These are phyloP conservation scores for Terana coerulea DNA, from an alignment of 768 basidiomycete genomes.

Conservation along the genomic window DNA sequence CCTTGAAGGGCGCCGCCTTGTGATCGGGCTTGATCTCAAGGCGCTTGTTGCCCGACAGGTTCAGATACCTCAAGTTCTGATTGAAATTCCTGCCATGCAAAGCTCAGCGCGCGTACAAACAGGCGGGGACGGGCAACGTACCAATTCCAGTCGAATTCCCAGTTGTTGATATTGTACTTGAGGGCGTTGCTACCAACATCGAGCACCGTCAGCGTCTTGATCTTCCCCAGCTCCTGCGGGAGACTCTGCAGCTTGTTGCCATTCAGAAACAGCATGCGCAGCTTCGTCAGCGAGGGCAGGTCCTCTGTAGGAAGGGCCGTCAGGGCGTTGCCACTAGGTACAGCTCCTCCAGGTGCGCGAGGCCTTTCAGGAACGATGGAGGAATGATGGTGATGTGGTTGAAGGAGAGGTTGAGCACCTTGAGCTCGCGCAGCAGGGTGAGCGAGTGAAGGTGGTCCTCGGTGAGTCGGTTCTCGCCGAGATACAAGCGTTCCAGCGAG, in stretches of 20 bases:
- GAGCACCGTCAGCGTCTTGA: constrained; percentile 71
- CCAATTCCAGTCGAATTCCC: constrained; percentile 99
- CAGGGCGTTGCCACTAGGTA: constrained; percentile 97
- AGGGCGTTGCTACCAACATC: constrained; percentile 93
- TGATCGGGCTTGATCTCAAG: constrained; percentile 88
- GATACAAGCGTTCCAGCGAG: constrained; percentile 73
- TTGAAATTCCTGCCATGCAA: constrained; percentile 83
- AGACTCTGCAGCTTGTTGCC: constrained; percentile 92
- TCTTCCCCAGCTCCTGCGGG: constrained; percentile 85
- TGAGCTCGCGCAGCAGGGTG: constrained; percentile 71
- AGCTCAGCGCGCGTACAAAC: background rate
- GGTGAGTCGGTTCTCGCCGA: constrained; percentile 85
- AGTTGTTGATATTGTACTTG: constrained; percentile 97
- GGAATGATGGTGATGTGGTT: constrained; percentile 93
- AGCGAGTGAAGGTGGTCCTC: constrained; percentile 77
- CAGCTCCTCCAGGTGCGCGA: constrained; percentile 73
- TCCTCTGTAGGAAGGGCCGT: constrained; percentile 89
- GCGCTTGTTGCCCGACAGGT: constrained; percentile 94
- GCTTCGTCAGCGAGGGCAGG: constrained; percentile 60
- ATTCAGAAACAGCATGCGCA: constrained; percentile 83
- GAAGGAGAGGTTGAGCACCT: constrained; percentile 87
- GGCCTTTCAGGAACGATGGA: constrained; percentile 64
- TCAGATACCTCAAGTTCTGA: constrained; percentile 87
- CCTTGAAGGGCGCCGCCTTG: constrained; percentile 22
- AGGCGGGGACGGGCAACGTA: constrained; percentile 31